Base-by-base conservation (phyloP, 2,329 filamentous ascomycete genomes). In the Aspergillus pseudoviridinutans region DNA sequence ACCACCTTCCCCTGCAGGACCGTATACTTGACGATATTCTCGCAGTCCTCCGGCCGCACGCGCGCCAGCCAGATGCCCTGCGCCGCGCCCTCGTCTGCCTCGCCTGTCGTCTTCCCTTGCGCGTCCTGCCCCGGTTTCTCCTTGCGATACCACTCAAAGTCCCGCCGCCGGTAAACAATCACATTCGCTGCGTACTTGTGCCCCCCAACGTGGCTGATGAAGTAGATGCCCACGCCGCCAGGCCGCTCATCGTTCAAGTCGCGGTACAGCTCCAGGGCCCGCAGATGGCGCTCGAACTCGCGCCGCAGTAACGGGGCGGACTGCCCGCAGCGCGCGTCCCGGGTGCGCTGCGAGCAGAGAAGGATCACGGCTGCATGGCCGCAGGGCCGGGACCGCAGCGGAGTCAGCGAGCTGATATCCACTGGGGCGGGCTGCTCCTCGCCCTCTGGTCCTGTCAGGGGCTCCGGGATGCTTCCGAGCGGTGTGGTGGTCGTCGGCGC, bases 121-220 rank as follows among this genome's bases (percentile, higher is more conserved):
- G 32, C 76, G 8, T 32, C 51, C 7, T 60, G 64, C 4, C 66
- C 70, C 10, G 59, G 54, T 8, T 51, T 62, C 22, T 54, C 65
- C 49, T 64, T 66, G 14, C 60, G 62, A 54, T 72, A 71, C 72
- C 73, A 75, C 4, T 73, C 70, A 25, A 74, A 70, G 60, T 72
- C 75, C 7, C 81, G 79, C 20, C 83, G 82, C 9, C 94, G 84
- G 74, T 99, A 97, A 1, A 99, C 81, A 79, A 99, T 90, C 66
- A 97, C 86, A 68, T 99, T 99, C 28, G 94, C 94, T 50, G 88
- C 87, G 77, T 96, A 97, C 78, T 97, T 97, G 79, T 99, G 94
- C 0, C 94, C 94, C 28, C 94, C 94, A 2, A 97, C 92, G 70
- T 99, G 94, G 64, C 87, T 93, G 70, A 97, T 95, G 71, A 97